Percentiles rank a stretch among this genome's conserved stretches.
Conservation (phyloP, 805 yeast genomes). For the Monosporozyma yasuniensis region DNA sequence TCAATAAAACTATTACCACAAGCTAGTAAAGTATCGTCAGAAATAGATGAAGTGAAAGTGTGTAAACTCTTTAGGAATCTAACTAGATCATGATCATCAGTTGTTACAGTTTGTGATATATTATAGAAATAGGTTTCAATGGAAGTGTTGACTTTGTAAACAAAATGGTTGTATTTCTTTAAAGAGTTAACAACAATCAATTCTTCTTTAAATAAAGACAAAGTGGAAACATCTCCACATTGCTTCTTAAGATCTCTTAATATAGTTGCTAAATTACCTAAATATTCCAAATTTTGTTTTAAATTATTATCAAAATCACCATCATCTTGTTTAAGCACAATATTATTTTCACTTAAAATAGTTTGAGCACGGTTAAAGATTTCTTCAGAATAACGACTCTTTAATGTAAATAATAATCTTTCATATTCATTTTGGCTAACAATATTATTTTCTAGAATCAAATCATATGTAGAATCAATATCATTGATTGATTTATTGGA, state of each 20-base stretch:
- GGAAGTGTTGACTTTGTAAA: constrained; percentile 21
- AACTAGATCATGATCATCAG: constrained; percentile 19
- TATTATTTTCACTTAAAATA: constrained; percentile 18
- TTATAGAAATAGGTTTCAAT: constrained; percentile 25
- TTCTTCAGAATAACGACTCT: constrained; percentile 44
- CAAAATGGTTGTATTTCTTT: constrained; percentile 27
- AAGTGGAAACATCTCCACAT: constrained; percentile 49
- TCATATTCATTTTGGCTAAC: constrained; percentile 32
- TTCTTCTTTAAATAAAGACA: constrained; percentile 33
- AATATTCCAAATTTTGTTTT: constrained; percentile 35
- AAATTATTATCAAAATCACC: constrained; percentile 18
- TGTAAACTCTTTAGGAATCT: constrained; percentile 29
- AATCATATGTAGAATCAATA: constrained; percentile 34
- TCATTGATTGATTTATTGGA: constrained; percentile 24
- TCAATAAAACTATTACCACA: constrained; percentile 32
- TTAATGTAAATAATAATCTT: constrained; percentile 36
- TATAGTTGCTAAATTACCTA: constrained; percentile 62
- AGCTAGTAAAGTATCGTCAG: constrained; percentile 30
- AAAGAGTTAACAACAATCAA: constrained; percentile 24
- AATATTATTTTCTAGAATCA: constrained; percentile 34
- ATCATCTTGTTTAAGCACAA: constrained; percentile 15
- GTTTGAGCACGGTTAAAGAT: constrained; percentile 41
- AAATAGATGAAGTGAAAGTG: constrained; percentile 35
- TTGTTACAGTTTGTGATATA: constrained; percentile 10
- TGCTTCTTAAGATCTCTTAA: constrained; percentile 62